phyloP scores from a whole-genome alignment of 2,329 filamentous ascomycete species.

The Paramyrothecium roridum region DNA sequence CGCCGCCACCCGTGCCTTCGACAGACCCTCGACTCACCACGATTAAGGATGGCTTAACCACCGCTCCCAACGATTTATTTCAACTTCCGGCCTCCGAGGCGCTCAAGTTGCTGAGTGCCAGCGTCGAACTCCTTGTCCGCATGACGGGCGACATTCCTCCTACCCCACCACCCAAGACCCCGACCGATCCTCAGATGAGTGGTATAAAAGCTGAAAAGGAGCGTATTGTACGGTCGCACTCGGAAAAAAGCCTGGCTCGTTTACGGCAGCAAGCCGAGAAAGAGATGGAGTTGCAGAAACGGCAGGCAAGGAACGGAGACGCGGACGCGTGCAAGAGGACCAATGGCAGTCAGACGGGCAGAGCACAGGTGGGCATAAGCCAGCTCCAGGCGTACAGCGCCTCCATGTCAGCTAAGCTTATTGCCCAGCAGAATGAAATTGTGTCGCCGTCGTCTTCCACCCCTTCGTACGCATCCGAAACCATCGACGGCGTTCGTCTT shows the following conservation, averaged over 20 bases:
- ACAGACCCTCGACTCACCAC: constrained; percentile 30
- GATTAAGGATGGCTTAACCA: constrained; percentile 14
- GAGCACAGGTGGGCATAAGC: constrained; percentile 7
- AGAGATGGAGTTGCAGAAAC: constrained; percentile 19
- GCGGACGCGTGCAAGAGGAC: not conserved
- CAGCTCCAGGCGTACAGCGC: constrained; percentile 22
- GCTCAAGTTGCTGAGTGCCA: constrained; percentile 73
- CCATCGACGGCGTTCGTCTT: constrained; percentile 56
- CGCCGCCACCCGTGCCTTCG: constrained; percentile 40
- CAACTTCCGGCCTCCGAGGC: constrained; percentile 70
- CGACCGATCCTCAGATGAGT: constrained; percentile 63
- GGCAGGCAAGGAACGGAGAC: constrained; percentile 13
- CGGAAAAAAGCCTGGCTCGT: constrained; percentile 48
- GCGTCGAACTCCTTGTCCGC: constrained; percentile 67
- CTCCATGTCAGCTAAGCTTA: constrained; percentile 20
- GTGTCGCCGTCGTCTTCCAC: not conserved
- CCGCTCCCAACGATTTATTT: constrained; percentile 60
- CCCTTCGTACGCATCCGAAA: constrained; percentile 12
- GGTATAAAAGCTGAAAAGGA: constrained; percentile 62
- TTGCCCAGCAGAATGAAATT: constrained; percentile 16
- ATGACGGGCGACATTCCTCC: constrained; percentile 76
- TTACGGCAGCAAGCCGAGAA: constrained; percentile 38
- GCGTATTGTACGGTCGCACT: constrained; percentile 55
- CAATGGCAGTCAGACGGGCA: constrained; percentile 3
- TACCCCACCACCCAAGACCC: constrained; percentile 66